Percentiles rank a stretch among this genome's conserved stretches.
phyloP scores from a whole-genome alignment of 805 yeast genomes.

The Yarrowia bubula region DNA sequence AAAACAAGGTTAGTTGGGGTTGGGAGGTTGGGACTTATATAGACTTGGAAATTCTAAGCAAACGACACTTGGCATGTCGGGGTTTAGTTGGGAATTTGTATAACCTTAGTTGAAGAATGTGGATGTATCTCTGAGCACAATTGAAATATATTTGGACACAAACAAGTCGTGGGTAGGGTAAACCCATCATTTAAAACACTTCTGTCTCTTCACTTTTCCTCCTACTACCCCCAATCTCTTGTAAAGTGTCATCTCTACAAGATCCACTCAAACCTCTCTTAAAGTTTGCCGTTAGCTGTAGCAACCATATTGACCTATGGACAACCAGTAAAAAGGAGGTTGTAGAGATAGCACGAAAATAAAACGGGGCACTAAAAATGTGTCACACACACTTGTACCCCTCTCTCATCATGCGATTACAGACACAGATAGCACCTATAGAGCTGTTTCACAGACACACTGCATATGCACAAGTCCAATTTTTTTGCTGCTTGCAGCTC shows the following conservation, averaged over 20 bases:
- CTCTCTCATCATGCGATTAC: no score
- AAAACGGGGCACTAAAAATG: not conserved
- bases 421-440: not conserved
- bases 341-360: not conserved
- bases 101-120: no score
- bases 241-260: not conserved
- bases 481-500: constrained; percentile 10
- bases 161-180: no score
- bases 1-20: not conserved
- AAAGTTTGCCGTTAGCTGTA: not conserved
- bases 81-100: no score
- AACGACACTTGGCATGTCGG: no score
- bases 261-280: not conserved
- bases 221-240: no score
- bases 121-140: no score
- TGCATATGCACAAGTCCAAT: constrained; percentile 6
- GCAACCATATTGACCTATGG: not conserved
- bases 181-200: no score
- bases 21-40: not conserved
- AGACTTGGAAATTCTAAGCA: no score
- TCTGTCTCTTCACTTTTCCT: no score
- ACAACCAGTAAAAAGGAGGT: not conserved
- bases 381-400: no score
- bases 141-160: no score
- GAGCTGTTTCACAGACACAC: not conserved